These are phyloP conservation scores for Biancaea sappan DNA, from an alignment of 306 rosid species.

Conservation along the genomic window DNA sequence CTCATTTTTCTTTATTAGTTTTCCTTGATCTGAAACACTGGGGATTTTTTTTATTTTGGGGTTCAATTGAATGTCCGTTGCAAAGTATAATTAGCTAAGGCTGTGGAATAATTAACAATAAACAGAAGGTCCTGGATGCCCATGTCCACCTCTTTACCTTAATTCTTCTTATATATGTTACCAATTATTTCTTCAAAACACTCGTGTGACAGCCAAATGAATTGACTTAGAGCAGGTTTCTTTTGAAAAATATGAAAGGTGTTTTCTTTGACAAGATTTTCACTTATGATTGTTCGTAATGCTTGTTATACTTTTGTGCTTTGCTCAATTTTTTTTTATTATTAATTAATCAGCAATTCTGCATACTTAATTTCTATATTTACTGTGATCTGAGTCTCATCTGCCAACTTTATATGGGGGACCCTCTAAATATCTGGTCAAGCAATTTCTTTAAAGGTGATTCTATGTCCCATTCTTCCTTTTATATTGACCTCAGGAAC, in stretches of 20 bases:
- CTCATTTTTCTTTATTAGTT: background rate
- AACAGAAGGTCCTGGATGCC: background rate
- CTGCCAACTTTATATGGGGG: background rate
- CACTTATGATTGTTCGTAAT: background rate
- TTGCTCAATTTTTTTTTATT: background rate
- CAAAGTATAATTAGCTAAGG: background rate
- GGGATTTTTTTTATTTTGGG: background rate
- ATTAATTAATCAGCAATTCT: background rate
- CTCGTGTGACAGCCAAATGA: background rate
- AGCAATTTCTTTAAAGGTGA: background rate
- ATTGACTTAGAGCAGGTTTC: background rate
- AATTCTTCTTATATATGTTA: background rate
- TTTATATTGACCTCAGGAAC: background rate
- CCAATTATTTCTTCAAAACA: background rate
- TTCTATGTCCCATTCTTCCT: background rate
- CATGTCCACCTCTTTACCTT: background rate
- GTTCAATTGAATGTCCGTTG: conserved; percentile 4
- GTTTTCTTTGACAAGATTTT: background rate
- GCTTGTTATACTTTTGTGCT: background rate
- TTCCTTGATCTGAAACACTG: background rate
- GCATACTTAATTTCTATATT: background rate
- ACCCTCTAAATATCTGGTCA: background rate
- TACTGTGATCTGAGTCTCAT: background rate
- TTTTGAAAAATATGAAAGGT: background rate
- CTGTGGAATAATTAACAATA: conserved; percentile 21